Percentiles rank a stretch among this genome's conserved stretches.
These are phyloP conservation scores for Actinomortierella wolfii DNA, from an alignment of 371 early-diverging fungal species.

Conservation along the genomic window DNA sequence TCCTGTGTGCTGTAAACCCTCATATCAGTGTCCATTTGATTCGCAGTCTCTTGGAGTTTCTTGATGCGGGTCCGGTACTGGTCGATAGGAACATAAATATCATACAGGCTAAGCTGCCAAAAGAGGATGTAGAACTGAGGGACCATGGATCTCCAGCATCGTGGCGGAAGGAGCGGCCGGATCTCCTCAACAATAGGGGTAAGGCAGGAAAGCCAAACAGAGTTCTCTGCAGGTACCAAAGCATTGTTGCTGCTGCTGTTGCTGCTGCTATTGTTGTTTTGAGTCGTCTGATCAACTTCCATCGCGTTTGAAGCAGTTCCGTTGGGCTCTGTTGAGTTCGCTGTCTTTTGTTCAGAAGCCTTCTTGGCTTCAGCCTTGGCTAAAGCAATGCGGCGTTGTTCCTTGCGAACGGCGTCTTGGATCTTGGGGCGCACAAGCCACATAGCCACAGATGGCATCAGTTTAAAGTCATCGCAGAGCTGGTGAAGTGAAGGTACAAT, in stretches of 20 bases:
- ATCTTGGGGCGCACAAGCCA: slow-evolving; percentile 73
- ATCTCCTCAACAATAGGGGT: slow-evolving; percentile 48
- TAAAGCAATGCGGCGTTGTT: slow-evolving; percentile 17
- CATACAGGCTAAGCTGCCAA: slow-evolving; percentile 85
- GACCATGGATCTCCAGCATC: slow-evolving; percentile 52
- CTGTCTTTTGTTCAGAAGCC: not conserved
- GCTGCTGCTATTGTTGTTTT: not conserved
- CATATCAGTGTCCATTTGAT: slow-evolving; percentile 47
- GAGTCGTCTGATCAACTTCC: slow-evolving; percentile 6
- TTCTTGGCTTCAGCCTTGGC: slow-evolving; percentile 28
- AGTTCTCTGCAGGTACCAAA: not conserved
- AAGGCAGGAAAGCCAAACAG: slow-evolving; percentile 39
- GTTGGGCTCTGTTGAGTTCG: not conserved
- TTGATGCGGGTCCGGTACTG: slow-evolving; percentile 76
- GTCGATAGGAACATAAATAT: slow-evolving; percentile 75
- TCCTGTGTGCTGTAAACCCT: slow-evolving; percentile 10
- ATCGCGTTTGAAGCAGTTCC: not conserved
- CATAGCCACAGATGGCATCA: slow-evolving; percentile 80
- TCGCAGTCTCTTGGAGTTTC: slow-evolving; percentile 54
- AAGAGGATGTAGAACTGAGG: slow-evolving; percentile 84
- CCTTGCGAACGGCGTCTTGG: slow-evolving; percentile 17
- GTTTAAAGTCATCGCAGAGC: slow-evolving; percentile 59
- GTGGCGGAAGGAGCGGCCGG: slow-evolving; percentile 41
- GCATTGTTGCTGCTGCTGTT: not conserved
- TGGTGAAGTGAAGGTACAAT: slow-evolving; percentile 64